Conservation (phyloP, 331 rosid species). For the Quercus phellos region DNA sequence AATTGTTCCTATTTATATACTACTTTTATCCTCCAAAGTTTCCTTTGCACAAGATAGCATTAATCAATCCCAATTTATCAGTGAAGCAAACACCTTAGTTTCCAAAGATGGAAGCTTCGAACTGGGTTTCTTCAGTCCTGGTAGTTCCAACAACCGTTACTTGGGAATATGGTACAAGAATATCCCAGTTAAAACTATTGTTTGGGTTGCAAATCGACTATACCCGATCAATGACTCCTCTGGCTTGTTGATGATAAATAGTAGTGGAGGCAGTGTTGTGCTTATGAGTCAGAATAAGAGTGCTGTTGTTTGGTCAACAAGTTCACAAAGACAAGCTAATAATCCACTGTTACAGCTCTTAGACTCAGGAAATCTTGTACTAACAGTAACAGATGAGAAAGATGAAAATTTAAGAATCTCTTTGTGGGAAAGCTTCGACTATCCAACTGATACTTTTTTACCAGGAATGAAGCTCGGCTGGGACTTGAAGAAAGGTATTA, state of each 20-base stretch:
- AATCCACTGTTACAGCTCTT: conserved; percentile 35
- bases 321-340: background rate
- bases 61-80: background rate
- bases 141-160: conserved; percentile 22
- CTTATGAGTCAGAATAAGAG: background rate
- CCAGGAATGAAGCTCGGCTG: conserved; percentile 58
- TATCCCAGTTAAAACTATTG: background rate
- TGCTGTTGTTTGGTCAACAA: conserved; percentile 16
- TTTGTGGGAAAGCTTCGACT: conserved; percentile 61
- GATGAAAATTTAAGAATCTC: conserved; percentile 6
- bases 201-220: conserved; percentile 22
- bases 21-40: background rate
- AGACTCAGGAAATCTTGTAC: conserved; percentile 54
- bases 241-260: background rate
- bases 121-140: conserved; percentile 38
- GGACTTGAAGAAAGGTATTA: conserved; percentile 27
- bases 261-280: conserved; percentile 16
- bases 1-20: background rate
- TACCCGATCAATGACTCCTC: conserved; percentile 19
- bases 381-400: conserved; percentile 21
- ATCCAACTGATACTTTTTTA: conserved; percentile 49
- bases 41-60: conserved; percentile 12
- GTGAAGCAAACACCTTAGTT: background rate
- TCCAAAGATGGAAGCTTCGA: conserved; percentile 24
- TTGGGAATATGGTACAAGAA: conserved; percentile 21